Conservation (phyloP, 2,329 filamentous ascomycete genomes). For the Colletotrichum salicis region DNA sequence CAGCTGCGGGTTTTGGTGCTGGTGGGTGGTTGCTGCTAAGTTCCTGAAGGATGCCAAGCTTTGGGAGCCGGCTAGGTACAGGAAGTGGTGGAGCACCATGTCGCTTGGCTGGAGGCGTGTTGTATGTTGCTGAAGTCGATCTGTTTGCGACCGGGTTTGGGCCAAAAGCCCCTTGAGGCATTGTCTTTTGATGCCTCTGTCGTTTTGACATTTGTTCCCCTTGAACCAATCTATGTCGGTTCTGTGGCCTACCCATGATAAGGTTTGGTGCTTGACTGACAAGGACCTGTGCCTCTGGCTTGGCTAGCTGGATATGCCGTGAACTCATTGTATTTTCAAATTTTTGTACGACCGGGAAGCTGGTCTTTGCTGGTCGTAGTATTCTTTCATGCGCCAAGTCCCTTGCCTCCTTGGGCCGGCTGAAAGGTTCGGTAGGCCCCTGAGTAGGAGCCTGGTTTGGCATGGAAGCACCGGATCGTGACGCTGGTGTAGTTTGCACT, state of each 20-base stretch:
- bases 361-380: not conserved
- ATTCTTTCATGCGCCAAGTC: not conserved
- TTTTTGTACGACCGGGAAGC: not conserved
- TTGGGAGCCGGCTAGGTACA: not conserved
- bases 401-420: not conserved
- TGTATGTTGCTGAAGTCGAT: not conserved
- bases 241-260: not conserved
- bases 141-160: not conserved
- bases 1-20: not conserved
- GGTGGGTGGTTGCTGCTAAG: constrained; percentile 8
- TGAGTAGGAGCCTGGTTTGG: not conserved
- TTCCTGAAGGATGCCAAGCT: constrained; percentile 4
- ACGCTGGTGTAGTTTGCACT: not conserved
- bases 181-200: not conserved
- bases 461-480: too few species aligned
- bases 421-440: not conserved
- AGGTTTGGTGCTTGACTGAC: not conserved
- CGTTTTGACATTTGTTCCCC: not conserved
- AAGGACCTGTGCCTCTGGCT: not conserved
- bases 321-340: not conserved
- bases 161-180: not conserved
- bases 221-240: not conserved
- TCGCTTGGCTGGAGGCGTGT: not conserved
- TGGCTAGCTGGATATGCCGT: not conserved
- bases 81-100: not conserved